Percentiles rank a stretch among this genome's conserved stretches.
These are phyloP conservation scores for Nematocida displodere DNA, from an alignment of 371 early-diverging fungal genomes.

Conservation along the genomic window DNA sequence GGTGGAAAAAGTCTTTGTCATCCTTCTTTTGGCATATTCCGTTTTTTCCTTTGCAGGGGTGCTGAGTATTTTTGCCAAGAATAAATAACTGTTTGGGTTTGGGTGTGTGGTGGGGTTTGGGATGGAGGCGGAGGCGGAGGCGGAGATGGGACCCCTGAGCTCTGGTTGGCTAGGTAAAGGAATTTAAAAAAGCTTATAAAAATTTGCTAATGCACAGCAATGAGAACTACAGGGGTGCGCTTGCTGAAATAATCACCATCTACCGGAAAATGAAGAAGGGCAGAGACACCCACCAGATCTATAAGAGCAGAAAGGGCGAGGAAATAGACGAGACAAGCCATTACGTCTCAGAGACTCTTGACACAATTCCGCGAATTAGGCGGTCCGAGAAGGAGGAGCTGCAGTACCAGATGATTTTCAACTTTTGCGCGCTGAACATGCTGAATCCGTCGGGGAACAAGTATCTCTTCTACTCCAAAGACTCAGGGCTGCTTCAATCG, in stretches of 20 bases:
- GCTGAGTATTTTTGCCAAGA: slow-evolving; percentile 3
- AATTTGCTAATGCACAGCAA: slow-evolving; percentile 30
- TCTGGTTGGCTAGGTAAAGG: too few species aligned
- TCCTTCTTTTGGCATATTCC: slow-evolving; percentile 3
- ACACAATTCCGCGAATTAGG: slow-evolving; percentile 1
- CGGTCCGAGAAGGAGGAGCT: slow-evolving; percentile 13
- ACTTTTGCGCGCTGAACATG: slow-evolving; percentile 34
- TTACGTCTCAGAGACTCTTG: background rate
- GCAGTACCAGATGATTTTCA: slow-evolving; percentile 41
- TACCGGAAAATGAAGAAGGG: slow-evolving; percentile 63
- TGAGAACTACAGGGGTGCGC: slow-evolving; percentile 37
- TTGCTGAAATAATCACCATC: slow-evolving; percentile 61
- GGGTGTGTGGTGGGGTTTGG: background rate
- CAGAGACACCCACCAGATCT: slow-evolving; percentile 52
- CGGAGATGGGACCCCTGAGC: too few species aligned
- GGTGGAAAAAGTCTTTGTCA: background rate
- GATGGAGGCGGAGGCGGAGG: too few species aligned
- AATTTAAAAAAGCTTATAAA: background rate
- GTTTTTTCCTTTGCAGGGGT: slow-evolving; percentile 17
- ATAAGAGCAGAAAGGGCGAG: slow-evolving; percentile 36
- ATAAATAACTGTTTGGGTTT: background rate
- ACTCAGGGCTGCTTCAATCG: slow-evolving; percentile 50
- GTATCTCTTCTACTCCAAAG: slow-evolving; percentile 57
- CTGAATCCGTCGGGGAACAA: slow-evolving; percentile 47
- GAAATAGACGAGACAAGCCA: slow-evolving; percentile 8